Percentiles rank a stretch among this genome's conserved stretches.
phyloP scores from a whole-genome alignment of 257 asterid genomes.

The Plantago ovata region DNA sequence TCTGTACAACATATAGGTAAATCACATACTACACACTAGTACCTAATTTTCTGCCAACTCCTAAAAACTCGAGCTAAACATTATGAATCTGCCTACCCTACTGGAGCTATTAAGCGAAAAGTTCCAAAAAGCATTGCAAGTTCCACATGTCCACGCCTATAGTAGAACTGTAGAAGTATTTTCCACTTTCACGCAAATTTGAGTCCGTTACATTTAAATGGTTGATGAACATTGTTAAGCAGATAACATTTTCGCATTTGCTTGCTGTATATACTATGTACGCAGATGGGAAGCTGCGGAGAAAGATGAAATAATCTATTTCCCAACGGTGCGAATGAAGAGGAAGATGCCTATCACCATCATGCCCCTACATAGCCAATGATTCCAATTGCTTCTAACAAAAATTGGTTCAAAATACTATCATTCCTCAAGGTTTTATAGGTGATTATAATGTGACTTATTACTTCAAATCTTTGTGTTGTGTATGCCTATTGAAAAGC shows the following conservation, averaged over 20 bases:
- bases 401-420: slow-evolving; percentile 9
- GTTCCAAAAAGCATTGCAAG: neutral
- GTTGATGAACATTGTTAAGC: slow-evolving; percentile 6
- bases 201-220: neutral
- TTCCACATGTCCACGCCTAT: neutral
- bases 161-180: neutral
- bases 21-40: too few species aligned
- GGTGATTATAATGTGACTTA: too few species aligned
- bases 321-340: slow-evolving; percentile 89
- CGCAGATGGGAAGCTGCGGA: slow-evolving; percentile 87
- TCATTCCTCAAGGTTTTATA: too few species aligned
- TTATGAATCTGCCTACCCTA: neutral
- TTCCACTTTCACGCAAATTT: neutral
- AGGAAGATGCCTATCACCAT: slow-evolving; percentile 84
- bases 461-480: too few species aligned
- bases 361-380: slow-evolving; percentile 40
- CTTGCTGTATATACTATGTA: neutral
- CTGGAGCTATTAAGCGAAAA: neutral
- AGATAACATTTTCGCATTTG: slow-evolving; percentile 29
- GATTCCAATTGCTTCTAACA: slow-evolving; percentile 21
- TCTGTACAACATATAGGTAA: slow-evolving; percentile 79
- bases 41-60: neutral
- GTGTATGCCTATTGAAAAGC: too few species aligned
- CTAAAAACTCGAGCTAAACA: neutral
- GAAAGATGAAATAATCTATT: slow-evolving; percentile 73